Base-by-base conservation (phyloP, 148 eudicot genomes). In the Cornus controversa region DNA sequence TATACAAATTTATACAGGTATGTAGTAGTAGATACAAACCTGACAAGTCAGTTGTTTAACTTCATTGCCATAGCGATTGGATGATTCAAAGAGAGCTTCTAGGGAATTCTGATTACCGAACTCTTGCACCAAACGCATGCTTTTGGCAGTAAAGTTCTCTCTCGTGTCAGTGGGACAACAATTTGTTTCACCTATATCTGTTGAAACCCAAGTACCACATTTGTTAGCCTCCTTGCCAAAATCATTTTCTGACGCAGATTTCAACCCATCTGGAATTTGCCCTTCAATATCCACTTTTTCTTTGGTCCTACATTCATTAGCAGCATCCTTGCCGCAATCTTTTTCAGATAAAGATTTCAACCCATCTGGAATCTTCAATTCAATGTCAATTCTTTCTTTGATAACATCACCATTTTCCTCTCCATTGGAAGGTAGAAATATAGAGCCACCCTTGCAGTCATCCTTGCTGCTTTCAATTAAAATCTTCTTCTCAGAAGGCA, bases 401-500 rank as follows among this genome's bases (percentile, higher is more conserved):
- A 72, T 67, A 73, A 68, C 23, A 76, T 69, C 86, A 79, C 73
- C 78, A 53, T 73, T 67, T 53, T 85, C 85, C 4, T 80, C 34
- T 10, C 50, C 84, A 69, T 79, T 36, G 4, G 58, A 81, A 60
- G 68, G 74, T 73, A 72, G 60, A 28, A 74, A 70, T 37, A 63
- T 16, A 68, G 82, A 77, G 70, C 69, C 62, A 53, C 63, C 80
- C 15, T 76, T 58, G 54, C 66, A 66, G n/a, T 80, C 83, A 53
- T 69, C 80, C 10, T 70, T 80, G 20, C 14, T 24, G 36, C 75
- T 77, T 69, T 84, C 82, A 73, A 82, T 70, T 88, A 85, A 81
- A 66, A 64, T 80, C 82, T 78, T 89, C 42, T 86, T 91, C 70
- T 78, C 79, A 24, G 69, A 57, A 53, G 88, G 87, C 69, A 89